phyloP scores from a whole-genome alignment of 129 eudicot species.

The Glebionis coronaria region DNA sequence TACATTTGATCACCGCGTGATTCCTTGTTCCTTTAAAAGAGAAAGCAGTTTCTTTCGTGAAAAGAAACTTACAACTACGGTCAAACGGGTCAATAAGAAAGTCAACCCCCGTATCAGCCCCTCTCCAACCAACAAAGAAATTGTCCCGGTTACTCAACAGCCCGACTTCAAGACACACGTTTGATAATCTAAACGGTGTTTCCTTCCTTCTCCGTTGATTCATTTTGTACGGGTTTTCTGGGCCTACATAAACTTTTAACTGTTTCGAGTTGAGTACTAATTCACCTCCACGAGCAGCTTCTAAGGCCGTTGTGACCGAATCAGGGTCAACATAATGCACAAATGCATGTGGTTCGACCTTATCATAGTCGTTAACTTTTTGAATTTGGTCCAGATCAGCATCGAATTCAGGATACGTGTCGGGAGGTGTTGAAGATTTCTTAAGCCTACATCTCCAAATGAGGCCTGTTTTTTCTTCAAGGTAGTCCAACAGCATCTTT shows the following conservation, averaged over 20 bases:
- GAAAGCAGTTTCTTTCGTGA: conserved; percentile 55
- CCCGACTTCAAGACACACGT: conserved; percentile 52
- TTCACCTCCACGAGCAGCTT: conserved; percentile 34
- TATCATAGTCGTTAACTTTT: conserved; percentile 33
- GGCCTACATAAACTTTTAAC: conserved; percentile 53
- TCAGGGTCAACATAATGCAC: conserved; percentile 52
- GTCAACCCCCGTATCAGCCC: conserved; percentile 47
- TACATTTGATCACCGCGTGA: conserved; percentile 45
- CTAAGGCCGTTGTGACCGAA: conserved; percentile 32
- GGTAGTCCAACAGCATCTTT: conserved; percentile 41
- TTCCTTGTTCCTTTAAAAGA: conserved; percentile 38
- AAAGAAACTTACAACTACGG: conserved; percentile 44
- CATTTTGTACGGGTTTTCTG: conserved; percentile 48
- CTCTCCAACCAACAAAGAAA: conserved; percentile 59
- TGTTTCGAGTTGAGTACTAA: conserved; percentile 32
- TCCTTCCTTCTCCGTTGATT: conserved; percentile 54
- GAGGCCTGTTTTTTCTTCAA: conserved; percentile 45
- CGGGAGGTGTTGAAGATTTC: conserved; percentile 66
- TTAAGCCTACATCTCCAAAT: conserved; percentile 63
- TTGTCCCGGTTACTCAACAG: conserved; percentile 34
- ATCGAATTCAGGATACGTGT: conserved; percentile 46
- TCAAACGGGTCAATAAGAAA: conserved; percentile 64
- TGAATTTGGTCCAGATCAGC: conserved; percentile 23
- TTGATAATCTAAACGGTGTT: conserved; percentile 41
- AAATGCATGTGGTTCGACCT: conserved; percentile 69